Percentiles rank a stretch among this genome's conserved stretches.
These are phyloP conservation scores for Ogataea wickerhamii DNA, from an alignment of 805 yeast genomes.

Conservation along the genomic window DNA sequence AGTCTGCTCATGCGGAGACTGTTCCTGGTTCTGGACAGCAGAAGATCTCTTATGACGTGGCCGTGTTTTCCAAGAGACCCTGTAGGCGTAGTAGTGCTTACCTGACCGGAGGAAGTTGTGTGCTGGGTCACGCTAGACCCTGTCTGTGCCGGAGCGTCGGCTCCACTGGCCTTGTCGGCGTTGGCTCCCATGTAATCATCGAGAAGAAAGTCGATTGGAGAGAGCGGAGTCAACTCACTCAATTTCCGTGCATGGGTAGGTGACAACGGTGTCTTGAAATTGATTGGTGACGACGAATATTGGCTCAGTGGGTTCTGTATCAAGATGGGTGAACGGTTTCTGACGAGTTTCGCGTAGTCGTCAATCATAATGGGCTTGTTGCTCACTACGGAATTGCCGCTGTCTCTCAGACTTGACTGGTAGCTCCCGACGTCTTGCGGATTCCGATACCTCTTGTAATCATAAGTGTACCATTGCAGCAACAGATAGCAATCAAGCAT, in stretches of 20 bases:
- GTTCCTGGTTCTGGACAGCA: constrained; percentile 3
- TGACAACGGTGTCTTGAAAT: constrained; percentile 27
- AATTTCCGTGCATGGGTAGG: constrained; percentile 31
- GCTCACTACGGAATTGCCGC: background rate
- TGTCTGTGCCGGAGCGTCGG: background rate
- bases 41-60: background rate
- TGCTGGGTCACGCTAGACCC: background rate
- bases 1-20: constrained; percentile 4
- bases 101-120: background rate
- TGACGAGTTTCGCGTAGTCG: constrained; percentile 5
- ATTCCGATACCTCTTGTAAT: constrained; percentile 11
- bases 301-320: constrained; percentile 4
- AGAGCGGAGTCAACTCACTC: constrained; percentile 32
- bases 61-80: constrained; percentile 1
- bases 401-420: background rate
- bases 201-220: constrained; percentile 35
- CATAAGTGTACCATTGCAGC: constrained; percentile 39
- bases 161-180: background rate
- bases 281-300: constrained; percentile 11
- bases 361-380: constrained; percentile 5
- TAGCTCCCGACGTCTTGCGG: constrained; percentile 1
- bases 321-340: constrained; percentile 4
- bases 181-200: constrained; percentile 25
- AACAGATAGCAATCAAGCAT: constrained; percentile 43
- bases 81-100: background rate